Evolutionary conservation across 495 filamentous ascomycete genomes (phyloP).

Genomic region (Aspergillus leporis): DNA sequence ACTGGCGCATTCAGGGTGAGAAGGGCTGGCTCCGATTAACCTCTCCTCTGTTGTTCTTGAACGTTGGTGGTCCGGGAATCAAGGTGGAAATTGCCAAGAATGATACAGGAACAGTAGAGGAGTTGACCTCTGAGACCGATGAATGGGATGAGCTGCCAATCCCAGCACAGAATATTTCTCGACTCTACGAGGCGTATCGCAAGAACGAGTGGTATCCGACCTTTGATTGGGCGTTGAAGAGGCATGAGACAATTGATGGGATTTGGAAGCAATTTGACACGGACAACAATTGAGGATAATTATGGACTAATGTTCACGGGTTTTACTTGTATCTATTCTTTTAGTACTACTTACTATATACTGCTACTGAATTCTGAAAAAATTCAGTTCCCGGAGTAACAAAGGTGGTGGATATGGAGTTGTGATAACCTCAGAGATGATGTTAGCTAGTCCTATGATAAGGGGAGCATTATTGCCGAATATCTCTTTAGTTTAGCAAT

Average conservation of each 20-base stretch:
- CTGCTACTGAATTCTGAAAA: too few relatives aligned
- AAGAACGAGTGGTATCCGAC: conserved; percentile 10
- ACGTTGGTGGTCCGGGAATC: conserved; percentile 7
- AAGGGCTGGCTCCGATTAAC: conserved; percentile 7
- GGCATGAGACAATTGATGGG: conserved; percentile 8
- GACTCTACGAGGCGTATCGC: conserved; percentile 10
- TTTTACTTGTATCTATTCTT: neutral
- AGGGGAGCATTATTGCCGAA: too few relatives aligned
- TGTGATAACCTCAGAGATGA: neutral
- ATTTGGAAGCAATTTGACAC: conserved; percentile 10
- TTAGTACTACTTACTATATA: too few relatives aligned
- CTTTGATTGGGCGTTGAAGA: conserved; percentile 6
- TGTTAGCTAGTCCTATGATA: neutral
- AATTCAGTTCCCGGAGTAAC: too few relatives aligned
- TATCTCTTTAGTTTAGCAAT: neutral
- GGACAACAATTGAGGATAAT: neutral
- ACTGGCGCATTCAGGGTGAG: conserved; percentile 13
- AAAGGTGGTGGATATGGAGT: too few relatives aligned
- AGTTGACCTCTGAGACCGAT: neutral
- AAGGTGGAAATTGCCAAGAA: conserved; percentile 6
- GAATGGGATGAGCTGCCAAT: conserved; percentile 7
- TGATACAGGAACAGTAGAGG: conserved; percentile 3
- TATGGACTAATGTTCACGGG: too few relatives aligned
- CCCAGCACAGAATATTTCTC: conserved; percentile 11
- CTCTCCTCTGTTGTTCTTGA: conserved; percentile 5